Conservation (phyloP, 257 asterid species). For the Striga asiatica region DNA sequence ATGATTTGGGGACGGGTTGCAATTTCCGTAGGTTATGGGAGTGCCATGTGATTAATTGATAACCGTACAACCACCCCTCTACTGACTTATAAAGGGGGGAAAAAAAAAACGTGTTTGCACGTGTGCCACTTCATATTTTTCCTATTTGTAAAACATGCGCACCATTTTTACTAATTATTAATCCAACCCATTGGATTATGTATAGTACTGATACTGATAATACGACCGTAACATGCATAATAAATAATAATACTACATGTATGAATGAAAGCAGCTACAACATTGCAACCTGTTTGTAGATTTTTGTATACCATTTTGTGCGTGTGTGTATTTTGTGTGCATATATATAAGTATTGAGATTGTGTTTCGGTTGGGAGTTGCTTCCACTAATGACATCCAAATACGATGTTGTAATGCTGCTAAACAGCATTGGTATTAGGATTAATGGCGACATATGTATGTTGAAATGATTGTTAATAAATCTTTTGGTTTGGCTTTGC, state of each 20-base stretch:
- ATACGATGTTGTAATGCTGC: too few species aligned
- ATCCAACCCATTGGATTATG: constrained; percentile 18
- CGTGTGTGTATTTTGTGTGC: neutral
- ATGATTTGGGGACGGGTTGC: neutral
- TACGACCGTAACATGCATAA: constrained; percentile 9
- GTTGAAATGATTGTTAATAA: too few species aligned
- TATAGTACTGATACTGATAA: too few species aligned
- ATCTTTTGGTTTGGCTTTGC: too few species aligned
- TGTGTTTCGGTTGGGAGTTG: too few species aligned
- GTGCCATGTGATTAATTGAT: constrained; percentile 25
- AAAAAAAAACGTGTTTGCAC: constrained; percentile 19
- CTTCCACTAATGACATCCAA: too few species aligned
- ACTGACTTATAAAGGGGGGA: too few species aligned
- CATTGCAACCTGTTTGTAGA: neutral
- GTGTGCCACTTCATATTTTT: constrained; percentile 24
- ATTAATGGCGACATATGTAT: too few species aligned
- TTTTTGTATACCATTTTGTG: neutral
- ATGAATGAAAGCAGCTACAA: neutral
- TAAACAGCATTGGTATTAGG: too few species aligned
- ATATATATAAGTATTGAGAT: too few species aligned
- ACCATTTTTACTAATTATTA: constrained; percentile 3
- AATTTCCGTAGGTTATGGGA: neutral
- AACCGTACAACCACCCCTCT: constrained; percentile 26
- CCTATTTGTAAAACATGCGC: constrained; percentile 16
- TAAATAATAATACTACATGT: too few species aligned